Base-by-base conservation (phyloP, 2,329 filamentous ascomycete species). In the Epichloe gansuensis region DNA sequence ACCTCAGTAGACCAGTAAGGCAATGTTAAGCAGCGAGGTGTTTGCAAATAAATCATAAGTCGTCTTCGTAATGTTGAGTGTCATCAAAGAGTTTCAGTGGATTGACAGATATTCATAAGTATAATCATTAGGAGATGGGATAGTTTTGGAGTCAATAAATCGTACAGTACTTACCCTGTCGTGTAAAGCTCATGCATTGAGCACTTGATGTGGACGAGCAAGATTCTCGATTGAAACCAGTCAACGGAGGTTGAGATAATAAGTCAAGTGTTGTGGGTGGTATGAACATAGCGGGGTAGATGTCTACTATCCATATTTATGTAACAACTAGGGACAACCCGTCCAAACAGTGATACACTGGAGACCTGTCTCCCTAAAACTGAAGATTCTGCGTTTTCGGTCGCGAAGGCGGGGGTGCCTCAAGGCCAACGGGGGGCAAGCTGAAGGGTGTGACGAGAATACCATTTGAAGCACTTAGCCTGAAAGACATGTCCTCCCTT, bases 401-500 rank as follows among this genome's bases (percentile, higher is more conserved):
- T 41, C 47, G 47, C 39, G 51, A 38, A 8, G 35, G 13, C 21
- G 25, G 7, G 4, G 43, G 42, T 23, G 50, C 53, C 45, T 47
- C 42, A 23, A 47, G 27, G 8, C 46, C 53, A 15, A 54, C 47
- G 27, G 93, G 27, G 27, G 93, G 93, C 43, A 98, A 73, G 64
- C 86, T 93, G 67, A 89, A 96, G 0, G 89, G 89, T 60, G 84
- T 87, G 57, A 98, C 89, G 40, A 88, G 78, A 58, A 98, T 81
- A 49, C 88, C 90, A 60, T 79, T 83, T 3, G 79, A 77, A 60
- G 88, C 77, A 65, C 89, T 95, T 49, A 98, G 70, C 55, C 83
- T 90, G 66, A 98, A 98, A 4, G 89, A 89, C 68, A 95, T 78
- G 67, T 96, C 89, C 62, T 95, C 87, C 25, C 87, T 82, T 51